These are phyloP conservation scores for Urtica urens DNA, from an alignment of 306 rosid genomes.

Conservation along the genomic window DNA sequence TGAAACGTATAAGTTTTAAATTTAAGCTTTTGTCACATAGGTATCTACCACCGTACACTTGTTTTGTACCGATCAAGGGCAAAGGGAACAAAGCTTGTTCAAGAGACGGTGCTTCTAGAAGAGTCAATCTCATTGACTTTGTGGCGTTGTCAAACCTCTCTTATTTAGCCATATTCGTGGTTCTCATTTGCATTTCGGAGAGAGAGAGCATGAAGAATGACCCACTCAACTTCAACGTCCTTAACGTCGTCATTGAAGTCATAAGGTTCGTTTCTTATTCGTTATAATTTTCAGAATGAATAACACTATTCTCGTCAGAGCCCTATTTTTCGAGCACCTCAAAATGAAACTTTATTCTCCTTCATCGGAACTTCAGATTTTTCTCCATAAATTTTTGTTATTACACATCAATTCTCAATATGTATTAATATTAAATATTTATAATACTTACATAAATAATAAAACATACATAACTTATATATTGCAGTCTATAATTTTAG, in stretches of 20 bases:
- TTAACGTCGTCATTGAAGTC: conserved; percentile 46
- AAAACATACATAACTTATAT: no score
- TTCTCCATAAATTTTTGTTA: no score
- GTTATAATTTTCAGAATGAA: background rate
- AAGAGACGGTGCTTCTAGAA: background rate
- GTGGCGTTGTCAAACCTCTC: conserved; percentile 47
- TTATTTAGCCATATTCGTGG: conserved; percentile 39
- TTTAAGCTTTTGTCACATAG: conserved; percentile 7
- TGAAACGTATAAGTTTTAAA: background rate
- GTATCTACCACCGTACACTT: conserved; percentile 59
- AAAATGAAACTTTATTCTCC: no score
- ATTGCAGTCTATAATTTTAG: no score
- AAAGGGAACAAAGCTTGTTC: no score
- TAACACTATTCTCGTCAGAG: background rate
- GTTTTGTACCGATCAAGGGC: conserved; percentile 19
- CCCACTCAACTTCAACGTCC: conserved; percentile 50
- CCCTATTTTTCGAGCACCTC: background rate
- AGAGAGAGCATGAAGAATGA: conserved; percentile 38
- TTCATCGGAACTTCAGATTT: no score
- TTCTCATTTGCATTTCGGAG: conserved; percentile 53
- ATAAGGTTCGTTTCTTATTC: conserved; percentile 21
- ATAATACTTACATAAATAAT: no score
- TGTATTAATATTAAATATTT: no score
- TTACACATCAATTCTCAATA: background rate
- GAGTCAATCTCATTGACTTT: conserved; percentile 15